A percentile compares a stretch with the other conserved stretches of the same genome.
These are phyloP conservation scores for Melastoma candidum DNA, from an alignment of 441 rosid genomes.

Conservation along the genomic window DNA sequence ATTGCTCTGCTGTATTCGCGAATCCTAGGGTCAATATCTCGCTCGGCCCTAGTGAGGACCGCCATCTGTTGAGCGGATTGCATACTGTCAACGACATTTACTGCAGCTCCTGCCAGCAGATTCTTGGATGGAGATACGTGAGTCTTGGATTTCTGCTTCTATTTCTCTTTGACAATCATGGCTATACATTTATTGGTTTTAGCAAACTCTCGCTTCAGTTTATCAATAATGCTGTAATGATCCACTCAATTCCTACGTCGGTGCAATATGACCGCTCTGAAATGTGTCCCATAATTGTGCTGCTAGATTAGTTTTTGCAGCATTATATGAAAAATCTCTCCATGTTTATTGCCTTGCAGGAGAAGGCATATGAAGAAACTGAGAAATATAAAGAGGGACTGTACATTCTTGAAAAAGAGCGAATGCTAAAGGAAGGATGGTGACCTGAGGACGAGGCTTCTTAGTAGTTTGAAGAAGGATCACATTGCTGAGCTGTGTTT, in stretches of 20 bases:
- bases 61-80: conserved; percentile 25
- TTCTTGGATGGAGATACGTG: conserved; percentile 41
- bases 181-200: background rate
- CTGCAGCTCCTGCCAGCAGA: conserved; percentile 37
- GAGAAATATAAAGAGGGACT: conserved; percentile 34
- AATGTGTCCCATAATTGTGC: too few relatives aligned
- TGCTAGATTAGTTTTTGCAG: background rate
- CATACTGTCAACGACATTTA: conserved; percentile 32
- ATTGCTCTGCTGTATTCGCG: background rate
- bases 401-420: conserved; percentile 36
- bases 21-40: conserved; percentile 31
- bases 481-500: too few relatives aligned
- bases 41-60: conserved; percentile 30
- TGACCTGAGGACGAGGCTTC: conserved; percentile 9
- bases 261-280: too few relatives aligned
- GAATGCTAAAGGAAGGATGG: conserved; percentile 29
- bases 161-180: background rate
- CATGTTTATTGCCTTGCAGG: conserved; percentile 18
- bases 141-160: conserved; percentile 13
- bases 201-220: too few relatives aligned
- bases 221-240: too few relatives aligned
- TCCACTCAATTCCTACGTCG: too few relatives aligned
- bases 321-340: background rate
- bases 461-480: too few relatives aligned
- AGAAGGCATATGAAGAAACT: conserved; percentile 35